Evolutionary conservation across 352 stramenopile species (phyloP).

Genomic region (Globisporangium parvum): DNA sequence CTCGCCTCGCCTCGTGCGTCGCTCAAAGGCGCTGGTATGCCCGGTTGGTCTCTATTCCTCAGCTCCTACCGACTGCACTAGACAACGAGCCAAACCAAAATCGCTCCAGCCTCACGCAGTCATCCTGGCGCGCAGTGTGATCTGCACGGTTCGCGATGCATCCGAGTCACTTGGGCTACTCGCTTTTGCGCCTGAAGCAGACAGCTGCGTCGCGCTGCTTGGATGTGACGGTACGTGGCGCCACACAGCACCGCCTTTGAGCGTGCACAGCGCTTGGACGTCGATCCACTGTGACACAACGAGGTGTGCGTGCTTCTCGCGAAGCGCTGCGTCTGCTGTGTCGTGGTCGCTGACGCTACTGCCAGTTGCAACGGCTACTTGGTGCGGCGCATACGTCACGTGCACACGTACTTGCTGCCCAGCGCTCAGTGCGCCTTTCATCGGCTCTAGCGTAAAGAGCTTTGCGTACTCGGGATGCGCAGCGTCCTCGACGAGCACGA

Average conservation of each 20-base stretch:
- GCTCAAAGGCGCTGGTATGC: too few species aligned
- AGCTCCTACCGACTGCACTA: too few species aligned
- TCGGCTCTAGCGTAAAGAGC: slow-evolving; percentile 61
- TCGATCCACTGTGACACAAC: slow-evolving; percentile 35
- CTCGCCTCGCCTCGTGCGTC: too few species aligned
- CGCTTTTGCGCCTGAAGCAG: neutral
- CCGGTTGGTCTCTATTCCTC: too few species aligned
- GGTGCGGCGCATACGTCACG: slow-evolving; percentile 42
- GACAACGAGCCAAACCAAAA: too few species aligned
- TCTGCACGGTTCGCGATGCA: neutral
- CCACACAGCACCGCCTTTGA: slow-evolving; percentile 38
- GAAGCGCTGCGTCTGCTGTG: slow-evolving; percentile 1
- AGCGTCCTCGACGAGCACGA: slow-evolving; percentile 46
- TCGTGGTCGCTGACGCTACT: neutral
- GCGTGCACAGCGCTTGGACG: slow-evolving; percentile 29
- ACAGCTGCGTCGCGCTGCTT: neutral
- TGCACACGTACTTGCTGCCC: slow-evolving; percentile 50
- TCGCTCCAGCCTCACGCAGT: neutral
- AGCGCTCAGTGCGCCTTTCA: slow-evolving; percentile 49
- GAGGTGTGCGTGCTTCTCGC: slow-evolving; percentile 20
- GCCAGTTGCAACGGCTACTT: neutral
- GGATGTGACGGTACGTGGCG: slow-evolving; percentile 9
- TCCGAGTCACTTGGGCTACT: slow-evolving; percentile 6
- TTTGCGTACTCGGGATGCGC: slow-evolving; percentile 32
- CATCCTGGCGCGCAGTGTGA: slow-evolving; percentile 9